A percentile compares a stretch with the other conserved stretches of the same genome.
Conservation (phyloP, 148 eudicot species). For the Rhododendron simsii region DNA sequence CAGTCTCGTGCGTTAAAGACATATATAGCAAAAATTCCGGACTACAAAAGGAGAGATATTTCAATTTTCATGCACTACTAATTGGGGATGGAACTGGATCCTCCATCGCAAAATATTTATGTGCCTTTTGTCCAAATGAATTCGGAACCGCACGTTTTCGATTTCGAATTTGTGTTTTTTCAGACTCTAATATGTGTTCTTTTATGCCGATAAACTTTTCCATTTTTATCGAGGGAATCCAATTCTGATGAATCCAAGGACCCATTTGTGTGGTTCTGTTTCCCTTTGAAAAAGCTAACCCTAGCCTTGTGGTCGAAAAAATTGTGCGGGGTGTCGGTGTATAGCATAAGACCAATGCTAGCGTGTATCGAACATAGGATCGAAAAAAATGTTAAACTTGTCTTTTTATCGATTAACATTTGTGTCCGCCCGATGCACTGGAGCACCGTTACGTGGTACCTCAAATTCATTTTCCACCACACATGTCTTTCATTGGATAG, state of each 20-base stretch:
- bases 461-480: no score
- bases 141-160: background rate
- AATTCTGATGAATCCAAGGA: background rate
- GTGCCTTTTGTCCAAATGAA: background rate
- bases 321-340: no score
- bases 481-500: no score
- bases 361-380: no score
- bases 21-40: background rate
- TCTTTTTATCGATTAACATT: no score
- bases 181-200: background rate
- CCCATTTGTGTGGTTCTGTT: background rate
- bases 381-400: no score
- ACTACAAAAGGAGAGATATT: background rate
- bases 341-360: no score
- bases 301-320: no score
- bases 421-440: no score
- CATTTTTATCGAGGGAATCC: background rate
- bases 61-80: background rate
- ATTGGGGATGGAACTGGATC: background rate
- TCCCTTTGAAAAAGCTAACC: no score
- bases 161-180: no score
- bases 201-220: background rate
- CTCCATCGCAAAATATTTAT: background rate
- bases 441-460: no score
- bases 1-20: background rate